phyloP scores from a whole-genome alignment of 2,329 filamentous ascomycete species.

The Pseudogymnoascus sp. region DNA sequence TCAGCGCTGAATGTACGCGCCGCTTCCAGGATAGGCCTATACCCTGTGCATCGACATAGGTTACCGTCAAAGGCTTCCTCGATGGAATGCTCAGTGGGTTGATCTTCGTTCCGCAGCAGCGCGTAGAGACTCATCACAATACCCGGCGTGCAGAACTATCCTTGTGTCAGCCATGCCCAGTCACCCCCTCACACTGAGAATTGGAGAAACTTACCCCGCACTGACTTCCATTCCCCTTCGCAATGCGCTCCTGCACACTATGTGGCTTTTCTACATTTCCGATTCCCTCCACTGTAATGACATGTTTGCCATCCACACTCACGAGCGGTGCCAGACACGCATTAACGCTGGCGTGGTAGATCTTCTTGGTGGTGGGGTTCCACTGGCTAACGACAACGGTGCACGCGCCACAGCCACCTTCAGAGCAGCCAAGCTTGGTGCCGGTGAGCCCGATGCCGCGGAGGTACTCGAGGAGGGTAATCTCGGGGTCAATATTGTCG shows the following conservation, averaged over 20 bases:
- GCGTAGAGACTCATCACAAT: constrained; percentile 98
- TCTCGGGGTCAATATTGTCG: constrained; percentile 81
- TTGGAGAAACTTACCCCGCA: constrained; percentile 40
- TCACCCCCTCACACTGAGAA: background rate
- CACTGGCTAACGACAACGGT: constrained; percentile 91
- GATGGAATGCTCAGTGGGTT: constrained; percentile 71
- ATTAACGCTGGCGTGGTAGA: constrained; percentile 96
- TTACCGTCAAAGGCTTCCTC: constrained; percentile 98
- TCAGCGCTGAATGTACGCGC: constrained; percentile 73
- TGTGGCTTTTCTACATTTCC: constrained; percentile 82
- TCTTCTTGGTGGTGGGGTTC: constrained; percentile 75
- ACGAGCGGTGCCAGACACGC: constrained; percentile 89
- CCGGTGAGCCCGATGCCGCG: constrained; percentile 88
- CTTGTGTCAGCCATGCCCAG: background rate
- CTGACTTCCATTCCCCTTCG: constrained; percentile 85
- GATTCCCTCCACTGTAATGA: constrained; percentile 95
- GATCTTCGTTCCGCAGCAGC: constrained; percentile 73
- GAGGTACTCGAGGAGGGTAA: constrained; percentile 87
- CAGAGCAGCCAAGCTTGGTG: constrained; percentile 92
- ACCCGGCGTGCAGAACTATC: constrained; percentile 80
- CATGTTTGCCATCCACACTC: constrained; percentile 93
- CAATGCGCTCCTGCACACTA: constrained; percentile 83
- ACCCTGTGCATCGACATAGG: constrained; percentile 89
- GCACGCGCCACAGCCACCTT: constrained; percentile 93
- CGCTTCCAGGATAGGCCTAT: constrained; percentile 86